Base-by-base conservation (phyloP, 2,329 filamentous ascomycete genomes). In the Lecanicillium sp. region DNA sequence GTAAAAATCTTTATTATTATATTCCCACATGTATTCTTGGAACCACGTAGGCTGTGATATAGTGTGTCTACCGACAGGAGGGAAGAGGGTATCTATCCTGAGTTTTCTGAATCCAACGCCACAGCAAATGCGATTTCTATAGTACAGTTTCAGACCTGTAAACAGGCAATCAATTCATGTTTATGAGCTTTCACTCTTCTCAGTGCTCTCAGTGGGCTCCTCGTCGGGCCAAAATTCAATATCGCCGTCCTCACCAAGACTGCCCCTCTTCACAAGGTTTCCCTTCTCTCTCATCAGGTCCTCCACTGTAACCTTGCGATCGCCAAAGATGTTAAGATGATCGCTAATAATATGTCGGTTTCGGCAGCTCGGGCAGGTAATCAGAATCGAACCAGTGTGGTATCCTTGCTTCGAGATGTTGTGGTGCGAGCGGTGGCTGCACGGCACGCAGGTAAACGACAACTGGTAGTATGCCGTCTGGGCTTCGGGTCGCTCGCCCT, bases 381-480 rank as follows among this genome's bases (percentile, higher is more conserved):
- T 89, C 41, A 98, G 69, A 4, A 92, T 83, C 2, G 87, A 90
- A 27, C 92, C 92, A 46, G 81, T 72, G 62, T 96, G 89, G 58
- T 98, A 98, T 22, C 87, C 92, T 56, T 96, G 92, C 62, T 96
- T 95, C 20, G 86, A 87, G 51, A 98, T 71, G 36, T 75, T 75
- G 64, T 98, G 94, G 11, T 79, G 73, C n/a, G 86, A 94, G 42
- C 89, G 82, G 27, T 75, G 67, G 33, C 72, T 68, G 64, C 92
- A 98, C 22, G 85, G 86, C 43, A 84, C 80, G 73, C 92, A 98
- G 49, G 92, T 98, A 59, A 98, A 95, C 35, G 80, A 85, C 47
- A 98, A 72, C 50, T 87, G 74, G 64, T 96, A 98, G 41, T 85
- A 78, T 2, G 86, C 86, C 49, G 78, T 53, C 18, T 57, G 59